Base-by-base conservation (phyloP, 345 rosid species). In the Cochlearia excelsa region DNA sequence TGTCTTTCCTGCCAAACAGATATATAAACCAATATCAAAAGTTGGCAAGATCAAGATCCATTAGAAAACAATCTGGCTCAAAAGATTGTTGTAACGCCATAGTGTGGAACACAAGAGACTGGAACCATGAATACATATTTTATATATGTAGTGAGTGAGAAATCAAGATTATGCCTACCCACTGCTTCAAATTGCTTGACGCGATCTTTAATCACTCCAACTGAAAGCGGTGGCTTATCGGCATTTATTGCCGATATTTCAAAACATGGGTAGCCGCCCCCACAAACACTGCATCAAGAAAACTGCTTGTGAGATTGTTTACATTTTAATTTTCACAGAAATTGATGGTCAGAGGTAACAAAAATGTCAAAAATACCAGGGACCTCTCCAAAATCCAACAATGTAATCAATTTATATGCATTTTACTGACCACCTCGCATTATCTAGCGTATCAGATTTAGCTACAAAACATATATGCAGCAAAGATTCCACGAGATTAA, bases 161-260 rank as follows among this genome's bases (percentile, higher is more conserved):
- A 52, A 44, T 34, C 51, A 42, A 43, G 45, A 63, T 54, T 48
- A 59, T 27, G 60, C 95, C 79, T 70, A 93, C 99, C 97, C 55
- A 59, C 71, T 59, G 67, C 77, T 80, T 77, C 79, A 42, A 93
- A 93, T 70, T 89, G 95, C 79, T 69, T 71, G 62, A 89, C 84
- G 54, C 95, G 91, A 30, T 80, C 80, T 70, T 83, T 87, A 57
- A 89, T 81, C 77, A 85, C 73, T 28, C 79, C 70, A 52, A 85
- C 75, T 30, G 88, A 77, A 51, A 89, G 74, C 1, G 95, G 84
- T 72, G 94, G 94, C 60, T 93, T 93, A 83, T 93, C 97, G 1
- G 99, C 97, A 80, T 87, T 93, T 61, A 93, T 67, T 16, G 94
- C 94, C 11, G 97, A 89, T 50, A 89, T 52, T 78, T 93, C 97